Evolutionary conservation across 352 stramenopile species (phyloP), one percentile per base, ranked within the genome.

Genomic region (Phytophthora boehmeriae): DNA sequence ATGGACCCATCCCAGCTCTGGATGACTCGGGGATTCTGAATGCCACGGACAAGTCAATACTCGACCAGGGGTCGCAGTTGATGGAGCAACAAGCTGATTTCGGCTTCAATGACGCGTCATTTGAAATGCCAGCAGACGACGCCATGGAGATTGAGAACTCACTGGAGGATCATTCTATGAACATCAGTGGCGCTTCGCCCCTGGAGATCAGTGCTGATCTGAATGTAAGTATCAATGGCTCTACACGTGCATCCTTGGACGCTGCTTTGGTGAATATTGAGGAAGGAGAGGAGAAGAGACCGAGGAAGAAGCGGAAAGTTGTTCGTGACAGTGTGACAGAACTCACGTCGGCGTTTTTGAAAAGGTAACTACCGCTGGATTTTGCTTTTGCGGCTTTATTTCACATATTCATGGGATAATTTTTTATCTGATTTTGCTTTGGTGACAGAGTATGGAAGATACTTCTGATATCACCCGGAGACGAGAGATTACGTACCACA

Each of bases 251-350:
- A 34, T 94, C 88, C 19, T 77, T 94, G 46, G 84, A 93, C 44
- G 68, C 71, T 10, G 81, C 77, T 5, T 60, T 92, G 36, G 68
- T 54, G 0, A 78, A 77, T 53, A 68, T 75, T 8, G 73, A 87
- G 32, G 71, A 82, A 30, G 66, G 76, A 42, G 50, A n/a, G n/a
- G n/a, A 63, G 3, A 60, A 55, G 0, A 73, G 76, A 25, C 83
- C 82, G 22, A 88, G 81, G 54, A 95, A 93, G 70, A 93, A 93
- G 65, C 83, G 88, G 14, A 90, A 89, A 46, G 88, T 96, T 34
- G 76, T 68, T 34, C 88, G 83, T 19, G 88, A 96, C 57, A 91
- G 68, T 14, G 77, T 90, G 17, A 96, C 83, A 5, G 83, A 96
- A 53, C 59, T 96, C 14, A 91, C 73, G 27, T 92, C 86, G n/a